Evolutionary conservation across 2,329 filamentous ascomycete species (phyloP), one percentile per base, ranked within the genome.

Genomic region (Drechslera avenae): DNA sequence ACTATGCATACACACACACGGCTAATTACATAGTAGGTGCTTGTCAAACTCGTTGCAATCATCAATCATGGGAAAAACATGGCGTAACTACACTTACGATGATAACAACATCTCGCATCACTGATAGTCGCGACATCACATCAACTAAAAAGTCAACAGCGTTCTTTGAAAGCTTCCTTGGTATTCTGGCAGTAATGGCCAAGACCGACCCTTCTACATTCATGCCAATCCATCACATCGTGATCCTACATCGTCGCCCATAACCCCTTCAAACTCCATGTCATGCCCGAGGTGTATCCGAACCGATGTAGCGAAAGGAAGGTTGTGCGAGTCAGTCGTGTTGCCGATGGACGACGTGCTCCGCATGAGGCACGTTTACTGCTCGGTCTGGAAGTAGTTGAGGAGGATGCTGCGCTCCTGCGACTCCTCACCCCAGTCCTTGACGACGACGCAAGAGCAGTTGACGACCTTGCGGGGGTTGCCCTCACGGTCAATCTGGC

Each of bases 381-480:
- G 79, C 77, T 81, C 79, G 78, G 91, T 96, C 85, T 96, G 90
- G 92, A 99, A 97, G 90, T 99, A 99, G 89, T 99, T 96, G 80
- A 99, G 91, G 78, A 99, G 90, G 81, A 97, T 91, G 75, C 88
- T 91, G 77, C 94, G 92, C 87, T 99, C 94, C 84, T 96, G 92
- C 68, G 90, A 95, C 85, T 99, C 94, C 87, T 97, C 94, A 86
- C 94, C 94, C 94, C 94, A 99, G 81, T 99, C 92, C 85, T 94
- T 93, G 75, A 99, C 94, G 61, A 99, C 94, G 74, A 99, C 94
- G 86, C 94, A 97, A 76, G 93, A 97, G 91, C 94, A 99, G 90
- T 99, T 99, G 84, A 99, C 94, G 70, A 99, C 93, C 89, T 99
- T 99, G 82, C 94, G 90, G 75, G 94, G 91, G 82, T 99, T 99